Base-by-base conservation (phyloP, 2,329 filamentous ascomycete species). In the Eutypa lata region DNA sequence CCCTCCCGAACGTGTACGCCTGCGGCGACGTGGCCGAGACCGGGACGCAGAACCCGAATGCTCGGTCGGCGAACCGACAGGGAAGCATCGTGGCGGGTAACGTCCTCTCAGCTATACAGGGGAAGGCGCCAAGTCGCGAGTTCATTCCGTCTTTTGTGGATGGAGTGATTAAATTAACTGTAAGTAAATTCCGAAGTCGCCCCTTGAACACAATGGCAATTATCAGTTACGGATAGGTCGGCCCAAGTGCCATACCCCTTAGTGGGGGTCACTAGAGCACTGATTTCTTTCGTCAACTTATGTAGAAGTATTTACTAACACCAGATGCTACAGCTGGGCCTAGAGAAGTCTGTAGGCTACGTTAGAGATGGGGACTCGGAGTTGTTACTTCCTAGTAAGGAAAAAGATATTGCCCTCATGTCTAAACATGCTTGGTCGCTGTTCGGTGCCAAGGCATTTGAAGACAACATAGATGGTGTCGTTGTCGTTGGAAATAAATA, bases 11-110 rank as follows among this genome's bases (percentile, higher is more conserved):
- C 54, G 72, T 88, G 2, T 88, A 84, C 59, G 80, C 79, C 1
- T 77, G 82, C n/a, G 86, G 86, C 18, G 85, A 88, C 56, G 81
- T 89, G 4, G 78, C 82, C 3, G 79, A 81, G 24, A 76, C 76
- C 1, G 73, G 74, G 1, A 71, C 71, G 0, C 67, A 71, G 35
- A 78, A 76, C 43, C 78, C 78, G 6, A 85, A 84, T 61, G 81
- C 78, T 0, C 73, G 83, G 10, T 76, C 81, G 0, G 81, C 80
- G 0, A 71, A 73, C 44, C 70, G 73, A 11, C 84, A 88, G 60
- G 80, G 78, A 2, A 69, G 72, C 28, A 61, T 81, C 3, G 82
- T 77, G 0, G 76, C 76, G 2, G 73, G 77, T 38, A 88, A 87
- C 56, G 73, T 87, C 18, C 61, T 83, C 2, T 68, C 73, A 1